phyloP scores from a whole-genome alignment of 257 asterid species.

The Solanum chmielewskii region DNA sequence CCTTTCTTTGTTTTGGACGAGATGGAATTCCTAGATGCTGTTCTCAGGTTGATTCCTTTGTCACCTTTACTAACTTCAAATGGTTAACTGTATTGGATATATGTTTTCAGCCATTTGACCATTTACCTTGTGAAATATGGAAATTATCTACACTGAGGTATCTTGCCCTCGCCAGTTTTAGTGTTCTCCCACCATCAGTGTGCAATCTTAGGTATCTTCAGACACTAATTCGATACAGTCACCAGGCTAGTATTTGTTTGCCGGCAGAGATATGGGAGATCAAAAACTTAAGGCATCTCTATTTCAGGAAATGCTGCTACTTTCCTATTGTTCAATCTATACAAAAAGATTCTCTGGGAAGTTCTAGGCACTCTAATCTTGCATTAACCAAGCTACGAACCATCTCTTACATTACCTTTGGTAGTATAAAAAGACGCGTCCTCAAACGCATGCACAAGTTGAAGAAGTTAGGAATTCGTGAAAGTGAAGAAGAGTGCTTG shows the following conservation, averaged over 20 bases:
- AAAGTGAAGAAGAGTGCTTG: background rate
- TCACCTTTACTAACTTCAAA: background rate
- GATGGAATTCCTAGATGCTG: background rate
- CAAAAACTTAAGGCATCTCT: background rate
- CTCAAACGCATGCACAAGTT: background rate
- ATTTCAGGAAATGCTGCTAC: background rate
- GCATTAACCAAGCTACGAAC: background rate
- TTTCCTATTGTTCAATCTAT: background rate
- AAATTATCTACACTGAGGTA: background rate
- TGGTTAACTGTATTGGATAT: background rate
- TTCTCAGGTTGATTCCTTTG: background rate
- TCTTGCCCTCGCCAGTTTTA: background rate
- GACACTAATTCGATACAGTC: background rate
- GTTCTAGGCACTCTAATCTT: background rate
- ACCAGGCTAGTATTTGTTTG: background rate
- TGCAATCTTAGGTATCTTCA: background rate
- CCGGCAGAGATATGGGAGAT: background rate
- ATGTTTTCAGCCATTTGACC: background rate
- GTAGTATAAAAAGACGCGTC: background rate
- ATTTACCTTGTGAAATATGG: background rate
- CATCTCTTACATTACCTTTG: background rate
- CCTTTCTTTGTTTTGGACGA: background rate
- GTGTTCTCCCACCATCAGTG: background rate
- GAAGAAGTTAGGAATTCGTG: background rate
- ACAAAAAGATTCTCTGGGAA: background rate